Base-by-base conservation (phyloP, 495 filamentous ascomycete genomes). In the Clohesyomyces aquaticus region DNA sequence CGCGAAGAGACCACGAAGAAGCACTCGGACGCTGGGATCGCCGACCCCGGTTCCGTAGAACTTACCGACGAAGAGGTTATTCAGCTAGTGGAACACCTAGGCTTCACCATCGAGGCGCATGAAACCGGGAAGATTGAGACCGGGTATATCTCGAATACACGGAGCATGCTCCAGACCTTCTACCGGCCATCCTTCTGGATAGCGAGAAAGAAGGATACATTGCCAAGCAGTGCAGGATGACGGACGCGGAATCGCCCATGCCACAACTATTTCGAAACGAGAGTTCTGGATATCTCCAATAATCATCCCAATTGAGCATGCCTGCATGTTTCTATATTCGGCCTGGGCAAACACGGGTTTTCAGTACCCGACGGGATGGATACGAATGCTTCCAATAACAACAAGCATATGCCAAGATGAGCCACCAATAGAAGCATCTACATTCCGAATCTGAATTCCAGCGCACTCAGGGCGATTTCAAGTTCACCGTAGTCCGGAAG, bases 41-140 rank as follows among this genome's bases (percentile, higher is more conserved):
- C 85, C 0, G 90, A 92, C 65, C 87, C 89, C 0, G 92, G 92
- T 0, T 87, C 83, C 66, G 87, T 97, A 66, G 94, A 98, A 76
- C 79, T 96, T 47, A 88, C 89, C 6, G 82, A 96, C 59, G 88
- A 94, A 61, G 94, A 98, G 76, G 88, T 98, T 25, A 75, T 96
- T 66, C 75, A 76, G 48, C 78, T 98, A 32, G 82, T 97, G 4
- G 78, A 86, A 71, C 80, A 83, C 32, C 80, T 92, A 72, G 95
- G 92, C 0, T 98, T 98, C 73, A 77, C 77, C 42, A 75, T 98
- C 22, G 74, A 75, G 64, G 52, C 60, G 41, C 66, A 72, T 22
- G 72, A 77, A 55, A 64, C 56, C 49, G 59, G 63, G 19, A 85
- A 85, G 63, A 79, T 78, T 9, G 73, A 76, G 52, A 81, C 86